Evolutionary conservation across 2,329 filamentous ascomycete genomes (phyloP).

Genomic region (Claviceps sp.): DNA sequence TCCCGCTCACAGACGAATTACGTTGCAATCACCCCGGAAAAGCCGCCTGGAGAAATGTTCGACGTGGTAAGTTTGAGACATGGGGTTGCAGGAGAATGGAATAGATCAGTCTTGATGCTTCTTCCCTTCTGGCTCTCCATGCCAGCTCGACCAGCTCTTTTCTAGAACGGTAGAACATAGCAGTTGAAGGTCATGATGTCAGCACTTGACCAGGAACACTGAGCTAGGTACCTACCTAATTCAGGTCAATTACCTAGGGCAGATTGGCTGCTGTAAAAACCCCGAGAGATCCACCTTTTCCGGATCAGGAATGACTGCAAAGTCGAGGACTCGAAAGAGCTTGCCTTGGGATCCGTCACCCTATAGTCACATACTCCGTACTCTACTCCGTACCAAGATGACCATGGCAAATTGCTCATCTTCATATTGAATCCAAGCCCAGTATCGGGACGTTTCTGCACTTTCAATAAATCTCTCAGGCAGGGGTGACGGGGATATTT

Average conservation of each 20-base stretch:
- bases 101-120: not conserved
- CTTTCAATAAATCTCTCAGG: too few relatives aligned
- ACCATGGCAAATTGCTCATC: too few relatives aligned
- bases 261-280: not conserved
- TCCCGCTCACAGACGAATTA: not conserved
- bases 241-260: not conserved
- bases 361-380: too few relatives aligned
- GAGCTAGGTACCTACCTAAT: not conserved
- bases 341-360: not conserved
- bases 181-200: conserved; percentile 6
- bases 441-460: too few relatives aligned
- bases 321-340: not conserved
- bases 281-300: not conserved
- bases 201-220: not conserved
- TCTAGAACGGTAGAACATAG: not conserved
- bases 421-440: too few relatives aligned
- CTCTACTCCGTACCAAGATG: too few relatives aligned
- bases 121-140: not conserved
- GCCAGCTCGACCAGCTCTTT: not conserved
- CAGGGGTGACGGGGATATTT: too few relatives aligned
- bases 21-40: not conserved
- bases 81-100: not conserved
- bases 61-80: not conserved
- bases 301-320: not conserved
- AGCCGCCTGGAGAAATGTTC: too few relatives aligned